These are phyloP conservation scores for Mycena metata DNA, from an alignment of 768 basidiomycete species.

Conservation along the genomic window DNA sequence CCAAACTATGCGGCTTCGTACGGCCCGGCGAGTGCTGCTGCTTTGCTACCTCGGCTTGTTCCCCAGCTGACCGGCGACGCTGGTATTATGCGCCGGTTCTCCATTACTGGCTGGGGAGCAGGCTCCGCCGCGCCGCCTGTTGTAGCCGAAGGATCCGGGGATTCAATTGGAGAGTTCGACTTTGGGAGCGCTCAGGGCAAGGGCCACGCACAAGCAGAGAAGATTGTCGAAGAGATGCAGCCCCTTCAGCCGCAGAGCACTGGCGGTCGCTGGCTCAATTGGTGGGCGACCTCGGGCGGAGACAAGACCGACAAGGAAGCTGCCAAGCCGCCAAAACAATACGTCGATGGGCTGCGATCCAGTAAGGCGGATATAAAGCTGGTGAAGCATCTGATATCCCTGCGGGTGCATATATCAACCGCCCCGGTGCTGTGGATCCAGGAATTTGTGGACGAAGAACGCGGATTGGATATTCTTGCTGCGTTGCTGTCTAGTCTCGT, in stretches of 20 bases:
- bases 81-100: conserved; percentile 77
- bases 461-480: conserved; percentile 77
- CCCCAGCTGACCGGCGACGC: conserved; percentile 84
- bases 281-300: conserved; percentile 17
- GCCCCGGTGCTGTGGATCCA: conserved; percentile 83
- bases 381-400: conserved; percentile 81
- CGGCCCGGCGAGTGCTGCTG: conserved; percentile 70
- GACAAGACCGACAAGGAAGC: conserved; percentile 18
- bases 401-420: conserved; percentile 90
- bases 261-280: conserved; percentile 21
- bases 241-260: conserved; percentile 30
- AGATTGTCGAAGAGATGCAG: conserved; percentile 16
- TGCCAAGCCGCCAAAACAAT: conserved; percentile 67
- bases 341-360: conserved; percentile 71
- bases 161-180: conserved; percentile 12
- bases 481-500: conserved; percentile 71
- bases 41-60: conserved; percentile 73
- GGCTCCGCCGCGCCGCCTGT: conserved; percentile 51
- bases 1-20: conserved; percentile 62
- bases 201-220: conserved; percentile 46
- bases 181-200: conserved; percentile 10
- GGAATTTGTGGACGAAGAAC: conserved; percentile 75
- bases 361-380: conserved; percentile 72
- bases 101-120: conserved; percentile 72
- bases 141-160: conserved; percentile 42